Base-by-base conservation (phyloP, 805 yeast species). In the Metschnikowia kunwiensis region DNA sequence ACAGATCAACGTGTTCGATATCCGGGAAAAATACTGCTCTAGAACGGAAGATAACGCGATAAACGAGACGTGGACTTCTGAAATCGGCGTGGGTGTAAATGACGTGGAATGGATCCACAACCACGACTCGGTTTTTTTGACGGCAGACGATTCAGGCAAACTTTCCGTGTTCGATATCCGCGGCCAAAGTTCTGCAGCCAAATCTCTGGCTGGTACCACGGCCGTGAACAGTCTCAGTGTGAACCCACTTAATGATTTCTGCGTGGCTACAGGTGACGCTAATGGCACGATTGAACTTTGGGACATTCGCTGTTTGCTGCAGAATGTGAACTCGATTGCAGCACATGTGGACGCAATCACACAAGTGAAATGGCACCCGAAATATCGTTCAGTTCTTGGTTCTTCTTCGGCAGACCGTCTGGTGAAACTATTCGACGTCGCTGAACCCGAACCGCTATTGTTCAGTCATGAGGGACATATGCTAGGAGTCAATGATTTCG, bases 401-500 rank as follows among this genome's bases (percentile, higher is more conserved):
- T 66, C 80, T 4, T 78, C 84, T 0, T 78, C 81, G n/a, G 74
- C 75, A 2, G 87, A 81, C 49, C 75, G 77, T 1, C 49, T 70
- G 30, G 87, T 82, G 7, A 77, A 76, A 49, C 24, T 86, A 2
- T 79, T 81, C 76, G 83, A 84, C 49, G 54, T 76, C 3, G 39
- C 45, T 4, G 47, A 47, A 3, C 53, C 53, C 55, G 13, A 58
- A 49, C 33, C 43, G 7, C 51, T 73, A 34, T 29, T 77, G 6
- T 88, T 89, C 53, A 68, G 71, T 3, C 97, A 89, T 59, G 82
- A 80, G 3, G 97, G 97, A 0, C 97, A 89, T 57, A 73, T 82
- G 74, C 65, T 82, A n/a, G 88, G 91, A 3, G 86, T 89, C 3
- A 84, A 82, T 46, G 97, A 88, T 50, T 61, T 87, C 19, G 72